Conservation (phyloP, 345 rosid species). For the Hibiscus trionum region DNA sequence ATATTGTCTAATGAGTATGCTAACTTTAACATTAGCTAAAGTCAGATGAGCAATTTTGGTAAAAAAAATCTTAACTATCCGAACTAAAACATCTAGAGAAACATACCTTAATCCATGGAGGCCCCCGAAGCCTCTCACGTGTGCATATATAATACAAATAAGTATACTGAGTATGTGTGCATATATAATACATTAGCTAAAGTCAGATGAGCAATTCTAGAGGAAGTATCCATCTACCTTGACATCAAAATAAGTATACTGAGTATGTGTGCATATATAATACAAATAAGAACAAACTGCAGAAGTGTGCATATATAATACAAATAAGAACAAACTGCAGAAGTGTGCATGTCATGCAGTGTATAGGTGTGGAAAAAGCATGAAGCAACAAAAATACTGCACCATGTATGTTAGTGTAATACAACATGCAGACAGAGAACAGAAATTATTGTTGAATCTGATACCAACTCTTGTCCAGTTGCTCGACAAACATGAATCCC, state of each 20-base stretch:
- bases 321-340: neutral
- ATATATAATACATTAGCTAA: too few relatives aligned
- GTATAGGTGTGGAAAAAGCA: neutral
- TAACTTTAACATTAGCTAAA: neutral
- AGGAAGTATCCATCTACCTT: constrained; percentile 92
- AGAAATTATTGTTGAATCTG: constrained; percentile 9
- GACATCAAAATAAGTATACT: constrained; percentile 28
- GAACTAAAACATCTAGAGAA: neutral
- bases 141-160: too few relatives aligned
- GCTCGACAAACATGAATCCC: constrained; percentile 98
- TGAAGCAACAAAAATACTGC: neutral
- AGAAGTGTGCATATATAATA: neutral
- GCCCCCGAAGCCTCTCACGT: constrained; percentile 95
- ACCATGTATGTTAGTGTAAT: neutral
- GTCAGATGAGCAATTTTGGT: neutral
- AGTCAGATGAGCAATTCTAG: constrained; percentile 34
- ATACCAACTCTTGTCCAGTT: constrained; percentile 97
- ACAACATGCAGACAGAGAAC: neutral
- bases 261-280: neutral
- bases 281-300: neutral
- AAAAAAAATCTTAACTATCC: neutral
- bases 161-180: too few relatives aligned
- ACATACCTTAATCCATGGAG: constrained; percentile 88
- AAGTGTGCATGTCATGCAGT: neutral
- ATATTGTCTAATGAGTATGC: constrained; percentile 1